A percentile compares a stretch with the other conserved stretches of the same genome.
Evolutionary conservation across 2,329 filamentous ascomycete genomes (phyloP).

Genomic region (Pestalotiopsis sp.): DNA sequence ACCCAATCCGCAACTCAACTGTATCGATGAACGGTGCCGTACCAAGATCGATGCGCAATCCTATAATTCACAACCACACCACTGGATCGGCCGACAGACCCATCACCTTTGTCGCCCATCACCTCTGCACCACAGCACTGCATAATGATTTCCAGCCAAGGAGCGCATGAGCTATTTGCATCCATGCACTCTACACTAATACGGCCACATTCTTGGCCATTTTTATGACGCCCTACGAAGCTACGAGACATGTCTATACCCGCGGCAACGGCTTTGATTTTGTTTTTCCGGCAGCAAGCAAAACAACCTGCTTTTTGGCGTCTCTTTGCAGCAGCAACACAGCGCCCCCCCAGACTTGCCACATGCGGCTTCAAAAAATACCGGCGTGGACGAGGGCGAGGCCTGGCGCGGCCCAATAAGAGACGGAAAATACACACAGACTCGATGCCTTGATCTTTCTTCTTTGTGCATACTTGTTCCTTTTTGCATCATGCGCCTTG

Average conservation of each 20-base stretch:
- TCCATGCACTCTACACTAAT: slow-evolving; percentile 19
- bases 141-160: background rate
- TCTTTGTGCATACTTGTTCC: background rate
- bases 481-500: background rate
- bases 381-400: background rate
- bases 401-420: background rate
- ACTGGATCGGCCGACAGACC: background rate
- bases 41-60: background rate
- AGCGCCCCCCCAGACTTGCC: background rate
- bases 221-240: slow-evolving; percentile 32
- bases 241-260: slow-evolving; percentile 24
- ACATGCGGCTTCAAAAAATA: background rate
- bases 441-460: background rate
- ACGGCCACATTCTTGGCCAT: slow-evolving; percentile 13
- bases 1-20: background rate
- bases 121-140: background rate
- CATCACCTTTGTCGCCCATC: background rate
- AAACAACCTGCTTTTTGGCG: background rate
- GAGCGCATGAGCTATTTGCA: slow-evolving; percentile 10
- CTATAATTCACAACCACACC: too few species aligned
- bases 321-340: background rate
- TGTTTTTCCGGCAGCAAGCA: background rate
- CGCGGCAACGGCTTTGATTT: slow-evolving; percentile 6
- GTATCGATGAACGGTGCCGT: background rate
- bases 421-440: background rate